Percentiles rank a stretch among this genome's conserved stretches.
Evolutionary conservation across 2,329 filamentous ascomycete species (phyloP).

Genomic region (Pseudocercospora cruenta): DNA sequence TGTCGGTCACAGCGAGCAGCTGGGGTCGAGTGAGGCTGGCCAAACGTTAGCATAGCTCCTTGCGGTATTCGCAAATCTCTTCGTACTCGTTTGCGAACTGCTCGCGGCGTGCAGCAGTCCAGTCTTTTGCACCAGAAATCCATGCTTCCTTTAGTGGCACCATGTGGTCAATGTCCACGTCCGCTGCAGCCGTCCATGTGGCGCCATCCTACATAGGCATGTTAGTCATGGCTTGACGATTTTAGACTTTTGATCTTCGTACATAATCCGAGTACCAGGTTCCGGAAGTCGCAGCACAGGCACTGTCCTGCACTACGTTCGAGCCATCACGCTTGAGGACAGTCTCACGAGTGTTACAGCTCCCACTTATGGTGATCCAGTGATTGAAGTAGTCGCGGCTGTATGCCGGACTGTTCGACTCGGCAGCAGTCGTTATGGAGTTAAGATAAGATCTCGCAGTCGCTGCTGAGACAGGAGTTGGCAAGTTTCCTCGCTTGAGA

Average conservation of each 20-base stretch:
- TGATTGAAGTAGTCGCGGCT: conserved; percentile 70
- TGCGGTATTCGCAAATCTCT: no score
- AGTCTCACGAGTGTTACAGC: conserved; percentile 67
- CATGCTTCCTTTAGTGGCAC: conserved; percentile 64
- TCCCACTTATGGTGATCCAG: conserved; percentile 68
- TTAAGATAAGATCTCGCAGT: conserved; percentile 36
- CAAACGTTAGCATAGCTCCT: neutral
- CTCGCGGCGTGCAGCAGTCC: conserved; percentile 70
- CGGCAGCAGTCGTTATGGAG: conserved; percentile 31
- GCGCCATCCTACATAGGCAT: conserved; percentile 59
- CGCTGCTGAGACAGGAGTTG: conserved; percentile 35
- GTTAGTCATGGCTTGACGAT: neutral
- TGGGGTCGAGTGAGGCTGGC: conserved; percentile 75
- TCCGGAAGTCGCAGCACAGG: conserved; percentile 68
- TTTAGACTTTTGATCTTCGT: neutral
- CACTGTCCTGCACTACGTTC: conserved; percentile 60
- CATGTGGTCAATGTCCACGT: conserved; percentile 83
- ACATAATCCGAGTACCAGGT: conserved; percentile 70
- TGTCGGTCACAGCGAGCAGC: conserved; percentile 77
- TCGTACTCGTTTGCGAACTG: conserved; percentile 63
- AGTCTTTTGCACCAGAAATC: conserved; percentile 67
- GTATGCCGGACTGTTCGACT: conserved; percentile 53
- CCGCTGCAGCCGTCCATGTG: conserved; percentile 67
- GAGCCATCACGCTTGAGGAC: conserved; percentile 76
- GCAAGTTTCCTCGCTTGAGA: conserved; percentile 34